A percentile compares a stretch with the other conserved stretches of the same genome.
phyloP scores from a whole-genome alignment of 2,329 filamentous ascomycete genomes.

The Thermothelomyces thermophilus region DNA sequence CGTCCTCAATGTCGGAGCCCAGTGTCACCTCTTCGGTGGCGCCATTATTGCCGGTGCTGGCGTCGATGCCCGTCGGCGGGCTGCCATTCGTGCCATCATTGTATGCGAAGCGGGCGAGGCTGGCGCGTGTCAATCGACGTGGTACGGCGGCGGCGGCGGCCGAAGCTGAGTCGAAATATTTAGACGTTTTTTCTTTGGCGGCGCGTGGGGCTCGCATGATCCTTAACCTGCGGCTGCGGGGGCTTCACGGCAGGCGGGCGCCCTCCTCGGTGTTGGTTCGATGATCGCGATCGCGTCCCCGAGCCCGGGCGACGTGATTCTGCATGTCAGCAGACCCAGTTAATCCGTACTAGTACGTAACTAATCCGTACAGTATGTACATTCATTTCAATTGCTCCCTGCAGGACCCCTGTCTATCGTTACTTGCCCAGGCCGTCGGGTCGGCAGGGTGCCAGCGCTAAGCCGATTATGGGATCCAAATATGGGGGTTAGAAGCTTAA shows the following conservation, averaged over 20 bases:
- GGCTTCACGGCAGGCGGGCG: no score
- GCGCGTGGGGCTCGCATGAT: slow-evolving; percentile 52
- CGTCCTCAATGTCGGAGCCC: slow-evolving; percentile 32
- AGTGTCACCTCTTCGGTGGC: slow-evolving; percentile 5
- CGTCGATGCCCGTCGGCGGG: no score
- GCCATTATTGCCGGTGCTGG: slow-evolving; percentile 4
- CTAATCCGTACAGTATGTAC: no score
- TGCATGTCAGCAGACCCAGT: no score
- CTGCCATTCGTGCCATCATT: slow-evolving; percentile 14
- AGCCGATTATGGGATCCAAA: no score
- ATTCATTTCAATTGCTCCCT: no score
- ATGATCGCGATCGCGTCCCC: not conserved
- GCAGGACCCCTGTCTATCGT: no score
- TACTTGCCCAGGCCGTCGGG: no score
- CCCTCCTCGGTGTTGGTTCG: not conserved
- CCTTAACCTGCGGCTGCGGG: not conserved
- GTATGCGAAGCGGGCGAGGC: slow-evolving; percentile 43
- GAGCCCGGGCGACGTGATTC: not conserved
- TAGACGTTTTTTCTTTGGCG: slow-evolving; percentile 54
- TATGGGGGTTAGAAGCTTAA: no score
- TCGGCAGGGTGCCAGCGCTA: no score
- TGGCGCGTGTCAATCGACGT: slow-evolving; percentile 44
- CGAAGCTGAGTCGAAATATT: slow-evolving; percentile 45
- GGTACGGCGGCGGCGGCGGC: slow-evolving; percentile 27
- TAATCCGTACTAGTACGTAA: no score